Evolutionary conservation across 2,329 filamentous ascomycete species (phyloP), one percentile per base, ranked within the genome.

Genomic region (Aureobasidium zeae): DNA sequence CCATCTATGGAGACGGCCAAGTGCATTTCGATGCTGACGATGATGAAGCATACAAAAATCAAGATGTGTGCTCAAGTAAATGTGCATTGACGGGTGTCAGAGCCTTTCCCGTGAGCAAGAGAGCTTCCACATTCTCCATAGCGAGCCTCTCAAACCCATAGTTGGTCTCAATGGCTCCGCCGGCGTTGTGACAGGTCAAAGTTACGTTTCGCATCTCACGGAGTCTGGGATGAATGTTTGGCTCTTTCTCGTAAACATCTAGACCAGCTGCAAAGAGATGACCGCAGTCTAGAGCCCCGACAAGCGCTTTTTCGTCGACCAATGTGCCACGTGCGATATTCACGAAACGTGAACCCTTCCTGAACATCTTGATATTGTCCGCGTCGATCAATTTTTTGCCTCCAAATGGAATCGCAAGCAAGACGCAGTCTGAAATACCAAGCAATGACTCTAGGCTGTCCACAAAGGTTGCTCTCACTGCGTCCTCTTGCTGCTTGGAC

Each of bases 301-400:
- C 71, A 6, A 84, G 61, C 9, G 77, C 79, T 4, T 74, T 71
- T 52, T 83, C 79, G 49, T 83, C 77, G 3, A 84, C 72, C 3
- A 84, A 65, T 22, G 69, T 72, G 0, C 80, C 80, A 7, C 79
- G 64, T 6, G 79, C 78, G 21, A 83, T 71, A 53, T 83, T 84
- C 22, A 84, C 75, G 33, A 84, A 68, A 0, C 78, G 63, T 2
- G 70, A 64, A 1, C 76, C 77, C 1, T 52, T 61, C 51, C 73
- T 74, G 53, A 81, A 73, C 39, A 62, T 61, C 0, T 50, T 50
- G 7, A 84, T 63, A 15, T 69, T 63, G 7, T 63, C 57, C 0
- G 56, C 55, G 4, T 69, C 67, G 42, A 83, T 67, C 3, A 82
- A 51, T 1, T 66, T 63, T 1, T 64, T 59, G 39, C 67, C 61